These are phyloP conservation scores for Pyrenophora graminea DNA, from an alignment of 2,329 filamentous ascomycete species.

Conservation along the genomic window DNA sequence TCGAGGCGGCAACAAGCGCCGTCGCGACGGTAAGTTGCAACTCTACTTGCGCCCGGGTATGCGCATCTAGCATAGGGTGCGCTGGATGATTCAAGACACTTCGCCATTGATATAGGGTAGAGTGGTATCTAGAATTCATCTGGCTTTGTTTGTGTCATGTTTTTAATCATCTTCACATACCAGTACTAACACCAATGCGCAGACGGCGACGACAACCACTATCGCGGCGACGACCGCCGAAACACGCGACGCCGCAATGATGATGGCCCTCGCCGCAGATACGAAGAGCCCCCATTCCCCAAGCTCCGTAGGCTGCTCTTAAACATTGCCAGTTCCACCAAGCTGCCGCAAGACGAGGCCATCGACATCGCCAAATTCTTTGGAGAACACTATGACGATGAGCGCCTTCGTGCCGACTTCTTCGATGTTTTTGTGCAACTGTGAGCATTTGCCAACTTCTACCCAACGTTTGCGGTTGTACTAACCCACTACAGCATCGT, in stretches of 20 bases:
- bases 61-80: background rate
- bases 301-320: constrained; percentile 43
- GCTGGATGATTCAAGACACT: background rate
- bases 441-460: constrained; percentile 46
- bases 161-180: background rate
- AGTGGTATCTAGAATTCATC: background rate
- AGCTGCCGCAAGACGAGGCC: constrained; percentile 44
- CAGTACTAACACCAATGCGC: constrained; percentile 8
- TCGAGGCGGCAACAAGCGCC: constrained; percentile 37
- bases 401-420: constrained; percentile 74
- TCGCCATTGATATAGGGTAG: background rate
- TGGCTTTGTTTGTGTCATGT: background rate
- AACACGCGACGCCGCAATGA: constrained; percentile 38
- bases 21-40: constrained; percentile 36
- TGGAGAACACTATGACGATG: constrained; percentile 76
- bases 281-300: constrained; percentile 41
- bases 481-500: constrained; percentile 56
- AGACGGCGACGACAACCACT: constrained; percentile 38
- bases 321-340: constrained; percentile 46
- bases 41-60: background rate
- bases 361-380: constrained; percentile 63
- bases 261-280: constrained; percentile 37
- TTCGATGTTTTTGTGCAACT: constrained; percentile 75
- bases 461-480: background rate
- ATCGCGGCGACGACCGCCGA: constrained; percentile 37